A percentile compares a stretch with the other conserved stretches of the same genome.
Evolutionary conservation across 1,284 basidiomycete genomes (phyloP).

Genomic region (Apiotrichum gamsii): DNA sequence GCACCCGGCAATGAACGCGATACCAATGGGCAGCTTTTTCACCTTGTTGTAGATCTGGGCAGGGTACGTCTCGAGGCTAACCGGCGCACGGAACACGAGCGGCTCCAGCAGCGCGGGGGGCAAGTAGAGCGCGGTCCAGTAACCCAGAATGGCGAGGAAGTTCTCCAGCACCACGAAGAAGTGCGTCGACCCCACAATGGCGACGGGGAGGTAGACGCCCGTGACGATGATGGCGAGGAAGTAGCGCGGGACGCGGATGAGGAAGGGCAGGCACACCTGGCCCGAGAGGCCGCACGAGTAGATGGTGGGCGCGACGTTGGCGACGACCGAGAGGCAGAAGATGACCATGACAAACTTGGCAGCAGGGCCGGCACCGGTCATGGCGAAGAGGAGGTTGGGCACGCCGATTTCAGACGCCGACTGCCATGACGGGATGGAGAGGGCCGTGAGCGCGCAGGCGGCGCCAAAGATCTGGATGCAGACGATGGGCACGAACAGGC

Average conservation of each 20-base stretch:
- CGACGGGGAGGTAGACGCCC: constrained; percentile 56
- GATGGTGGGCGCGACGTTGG: constrained; percentile 74
- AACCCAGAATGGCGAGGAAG: constrained; percentile 45
- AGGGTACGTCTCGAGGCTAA: constrained; percentile 34
- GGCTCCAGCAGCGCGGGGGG: constrained; percentile 42
- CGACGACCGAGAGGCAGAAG: constrained; percentile 58
- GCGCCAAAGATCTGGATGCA: constrained; percentile 70
- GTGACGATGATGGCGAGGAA: constrained; percentile 74
- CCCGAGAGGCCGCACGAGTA: constrained; percentile 78
- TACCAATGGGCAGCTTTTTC: constrained; percentile 39
- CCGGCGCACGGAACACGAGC: constrained; percentile 41
- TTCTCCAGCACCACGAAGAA: constrained; percentile 42
- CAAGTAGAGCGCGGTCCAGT: constrained; percentile 46
- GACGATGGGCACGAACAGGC: constrained; percentile 64
- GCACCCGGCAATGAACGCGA: constrained; percentile 32
- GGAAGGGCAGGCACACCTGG: constrained; percentile 66
- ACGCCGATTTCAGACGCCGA: constrained; percentile 56
- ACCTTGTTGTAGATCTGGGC: constrained; percentile 38
- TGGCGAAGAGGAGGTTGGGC: constrained; percentile 67
- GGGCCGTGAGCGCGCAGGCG: constrained; percentile 48
- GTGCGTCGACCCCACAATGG: constrained; percentile 36
- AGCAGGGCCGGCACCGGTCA: constrained; percentile 55
- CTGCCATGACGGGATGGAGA: constrained; percentile 62
- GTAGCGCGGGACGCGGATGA: constrained; percentile 66
- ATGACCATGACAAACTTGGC: constrained; percentile 78